These are phyloP conservation scores for Cytospora schulzeri DNA, from an alignment of 2,329 filamentous ascomycete genomes.

Conservation along the genomic window DNA sequence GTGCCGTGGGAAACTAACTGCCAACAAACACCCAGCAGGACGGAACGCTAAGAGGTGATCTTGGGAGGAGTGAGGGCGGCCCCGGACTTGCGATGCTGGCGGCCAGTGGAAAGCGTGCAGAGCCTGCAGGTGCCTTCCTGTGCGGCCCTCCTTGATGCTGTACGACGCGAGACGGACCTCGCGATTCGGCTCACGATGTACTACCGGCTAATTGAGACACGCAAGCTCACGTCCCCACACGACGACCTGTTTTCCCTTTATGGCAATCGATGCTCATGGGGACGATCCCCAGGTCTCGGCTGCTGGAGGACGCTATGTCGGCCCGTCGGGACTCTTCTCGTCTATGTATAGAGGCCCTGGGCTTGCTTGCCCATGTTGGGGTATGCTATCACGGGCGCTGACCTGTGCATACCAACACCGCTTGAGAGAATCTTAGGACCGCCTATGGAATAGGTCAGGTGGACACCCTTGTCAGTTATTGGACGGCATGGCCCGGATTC, in stretches of 20 bases:
- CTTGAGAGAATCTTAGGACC: background rate
- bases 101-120: background rate
- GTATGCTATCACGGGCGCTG: background rate
- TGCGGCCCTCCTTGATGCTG: background rate
- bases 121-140: background rate
- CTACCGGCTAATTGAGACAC: background rate
- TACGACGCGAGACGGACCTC: background rate
- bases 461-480: background rate
- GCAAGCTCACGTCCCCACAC: background rate
- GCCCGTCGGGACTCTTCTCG: background rate
- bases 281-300: background rate
- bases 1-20: background rate
- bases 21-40: background rate
- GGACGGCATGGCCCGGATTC: constrained; percentile 1
- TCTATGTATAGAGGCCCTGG: background rate
- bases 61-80: background rate
- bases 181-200: background rate
- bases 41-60: background rate
- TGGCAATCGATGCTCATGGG: background rate
- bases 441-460: background rate
- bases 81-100: background rate
- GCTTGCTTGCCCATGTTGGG: background rate
- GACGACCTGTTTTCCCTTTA: background rate
- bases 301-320: background rate
- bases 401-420: background rate